Conservation (phyloP, 73 alveolate species). For the Paramecium octaurelia region DNA sequence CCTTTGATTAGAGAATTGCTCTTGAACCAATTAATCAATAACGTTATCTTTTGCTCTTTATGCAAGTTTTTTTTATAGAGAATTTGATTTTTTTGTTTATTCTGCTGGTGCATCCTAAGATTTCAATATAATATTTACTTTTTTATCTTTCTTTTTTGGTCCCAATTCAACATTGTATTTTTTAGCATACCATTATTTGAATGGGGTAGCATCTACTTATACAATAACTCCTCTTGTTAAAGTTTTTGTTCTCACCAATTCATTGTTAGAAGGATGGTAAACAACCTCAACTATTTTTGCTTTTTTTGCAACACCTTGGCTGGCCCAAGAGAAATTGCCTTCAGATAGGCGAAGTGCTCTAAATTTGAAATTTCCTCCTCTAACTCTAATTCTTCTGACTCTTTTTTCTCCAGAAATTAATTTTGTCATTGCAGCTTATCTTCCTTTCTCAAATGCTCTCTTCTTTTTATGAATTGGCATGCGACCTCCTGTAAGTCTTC, state of each 20-base stretch:
- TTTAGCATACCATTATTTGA: slow-evolving; percentile 88
- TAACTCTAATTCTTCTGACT: slow-evolving; percentile 76
- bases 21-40: slow-evolving; percentile 76
- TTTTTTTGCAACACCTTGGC: slow-evolving; percentile 68
- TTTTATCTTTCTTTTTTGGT: slow-evolving; percentile 69
- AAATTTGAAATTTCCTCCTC: slow-evolving; percentile 92
- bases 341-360: slow-evolving; percentile 90
- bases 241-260: slow-evolving; percentile 97
- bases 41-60: slow-evolving; percentile 66
- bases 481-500: slow-evolving; percentile 97
- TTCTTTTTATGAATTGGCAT: slow-evolving; percentile 98
- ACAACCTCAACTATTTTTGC: slow-evolving; percentile 91
- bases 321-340: slow-evolving; percentile 96
- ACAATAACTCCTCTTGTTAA: slow-evolving; percentile 93
- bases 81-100: slow-evolving; percentile 69
- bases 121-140: not conserved
- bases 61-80: slow-evolving; percentile 70
- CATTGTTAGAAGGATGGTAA: slow-evolving; percentile 97
- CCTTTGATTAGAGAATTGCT: slow-evolving; percentile 84
- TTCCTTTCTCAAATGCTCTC: slow-evolving; percentile 97
- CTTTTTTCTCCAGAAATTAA: slow-evolving; percentile 57
- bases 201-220: slow-evolving; percentile 96
- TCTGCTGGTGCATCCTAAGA: slow-evolving; percentile 17
- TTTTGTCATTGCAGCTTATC: slow-evolving; percentile 93
- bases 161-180: slow-evolving; percentile 85